A percentile compares a stretch with the other conserved stretches of the same genome.
Evolutionary conservation across 202 grass and related monocot genomes (phyloP).

Genomic region (Brachypodium distachyon): DNA sequence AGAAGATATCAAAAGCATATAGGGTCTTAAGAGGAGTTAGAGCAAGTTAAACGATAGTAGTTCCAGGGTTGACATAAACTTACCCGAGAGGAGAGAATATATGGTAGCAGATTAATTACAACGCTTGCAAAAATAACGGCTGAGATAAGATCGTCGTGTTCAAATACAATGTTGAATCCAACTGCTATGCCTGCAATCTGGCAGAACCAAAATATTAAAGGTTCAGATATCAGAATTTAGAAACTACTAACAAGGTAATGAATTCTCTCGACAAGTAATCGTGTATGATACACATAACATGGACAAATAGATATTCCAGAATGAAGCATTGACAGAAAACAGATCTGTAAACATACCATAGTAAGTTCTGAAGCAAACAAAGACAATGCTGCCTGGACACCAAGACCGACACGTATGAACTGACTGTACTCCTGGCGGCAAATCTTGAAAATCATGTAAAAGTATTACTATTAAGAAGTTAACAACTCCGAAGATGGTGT

Average conservation of each 20-base stretch:
- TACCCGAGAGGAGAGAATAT: constrained; percentile 38
- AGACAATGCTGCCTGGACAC: constrained; percentile 55
- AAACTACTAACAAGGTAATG: neutral
- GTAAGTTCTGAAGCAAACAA: constrained; percentile 51
- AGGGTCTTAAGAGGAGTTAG: neutral
- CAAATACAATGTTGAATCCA: constrained; percentile 51
- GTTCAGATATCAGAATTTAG: neutral
- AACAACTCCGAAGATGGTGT: neutral
- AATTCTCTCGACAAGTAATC: neutral
- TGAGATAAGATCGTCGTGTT: constrained; percentile 18
- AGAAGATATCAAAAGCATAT: neutral
- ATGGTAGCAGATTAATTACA: constrained; percentile 43
- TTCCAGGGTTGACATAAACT: neutral
- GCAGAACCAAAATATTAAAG: constrained; percentile 4
- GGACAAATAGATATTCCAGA: neutral
- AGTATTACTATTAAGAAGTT: neutral
- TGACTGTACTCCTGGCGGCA: constrained; percentile 57
- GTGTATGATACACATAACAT: neutral
- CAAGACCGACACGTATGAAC: constrained; percentile 31
- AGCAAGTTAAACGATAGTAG: neutral
- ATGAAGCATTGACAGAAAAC: neutral
- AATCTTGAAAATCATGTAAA: constrained; percentile 30
- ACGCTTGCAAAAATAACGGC: constrained; percentile 32
- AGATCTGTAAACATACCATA: constrained; percentile 28
- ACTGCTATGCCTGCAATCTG: constrained; percentile 52